Evolutionary conservation across 768 basidiomycete species (phyloP), one percentile per base, ranked within the genome.

Genomic region (Kwoniella newhampshirensis): DNA sequence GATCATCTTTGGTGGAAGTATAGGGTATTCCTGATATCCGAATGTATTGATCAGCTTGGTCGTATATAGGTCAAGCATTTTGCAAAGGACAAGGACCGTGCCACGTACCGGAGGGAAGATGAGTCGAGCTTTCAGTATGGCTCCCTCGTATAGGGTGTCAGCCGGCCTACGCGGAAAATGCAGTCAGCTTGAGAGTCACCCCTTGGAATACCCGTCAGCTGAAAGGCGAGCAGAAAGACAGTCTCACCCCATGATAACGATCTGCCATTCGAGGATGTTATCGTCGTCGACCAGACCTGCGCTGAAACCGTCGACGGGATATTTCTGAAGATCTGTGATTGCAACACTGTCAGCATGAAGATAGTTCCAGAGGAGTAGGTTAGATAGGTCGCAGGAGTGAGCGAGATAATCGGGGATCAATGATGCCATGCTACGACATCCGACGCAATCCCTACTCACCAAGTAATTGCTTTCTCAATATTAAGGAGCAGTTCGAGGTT

Each of bases 251-350:
- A 94, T 94, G 65, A 96, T 86, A 73, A 96, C 81, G 71, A 97
- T 82, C 66, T 96, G 92, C 96, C 96, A 99, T 79, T 97, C 93
- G 57, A 87, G 90, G 12, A 97, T 79, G 79, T 97, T 93, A 77
- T 85, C 83, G 57, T 97, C 94, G 75, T 98, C 91, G 43, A 92
- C 92, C 52, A 99, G 85, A 37, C 94, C 94, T 85, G 93, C 94
- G 30, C 91, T 93, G 80, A 99, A 98, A 6, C 94, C 94, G 71
- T 96, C 89, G 4, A 97, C 91, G 2, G 94, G 94, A 46, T 81
- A 84, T 78, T 97, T 97, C 28, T 86, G 89, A 61, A 99, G 84
- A 72, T 96, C 94, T 80, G 64, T n/a, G n/a, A n/a, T n/a, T n/a
- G n/a, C n/a, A n/a, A n/a, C n/a, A n/a, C n/a, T n/a, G n/a, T n/a